phyloP scores from a whole-genome alignment of 1,284 basidiomycete species.

The Butyriboletus appendiculatus region DNA sequence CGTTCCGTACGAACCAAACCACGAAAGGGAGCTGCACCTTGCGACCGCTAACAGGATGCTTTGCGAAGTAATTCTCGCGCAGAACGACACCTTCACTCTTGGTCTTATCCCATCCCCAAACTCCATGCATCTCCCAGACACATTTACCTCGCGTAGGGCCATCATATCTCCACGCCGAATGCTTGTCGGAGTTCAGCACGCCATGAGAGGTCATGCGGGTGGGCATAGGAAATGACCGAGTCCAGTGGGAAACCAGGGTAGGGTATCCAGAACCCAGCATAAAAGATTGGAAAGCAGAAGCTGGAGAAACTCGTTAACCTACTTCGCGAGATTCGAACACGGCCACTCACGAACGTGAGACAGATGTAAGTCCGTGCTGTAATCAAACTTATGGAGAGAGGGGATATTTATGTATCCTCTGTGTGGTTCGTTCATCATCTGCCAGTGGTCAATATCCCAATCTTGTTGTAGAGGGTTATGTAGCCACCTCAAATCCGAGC shows the following conservation, averaged over 20 bases:
- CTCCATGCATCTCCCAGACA: slow-evolving; percentile 89
- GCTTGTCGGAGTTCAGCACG: slow-evolving; percentile 58
- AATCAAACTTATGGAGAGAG: slow-evolving; percentile 87
- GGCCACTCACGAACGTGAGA: slow-evolving; percentile 70
- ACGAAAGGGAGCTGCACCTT: slow-evolving; percentile 43
- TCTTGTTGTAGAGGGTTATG: neutral
- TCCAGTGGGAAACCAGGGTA: slow-evolving; percentile 72
- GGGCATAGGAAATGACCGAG: slow-evolving; percentile 83
- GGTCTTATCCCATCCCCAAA: slow-evolving; percentile 87
- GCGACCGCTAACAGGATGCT: slow-evolving; percentile 59
- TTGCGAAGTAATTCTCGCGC: slow-evolving; percentile 85
- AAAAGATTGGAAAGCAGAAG: slow-evolving; percentile 84
- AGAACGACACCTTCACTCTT: slow-evolving; percentile 76
- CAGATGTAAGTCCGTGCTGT: slow-evolving; percentile 93
- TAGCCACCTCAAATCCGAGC: slow-evolving; percentile 85
- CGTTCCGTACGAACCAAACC: neutral
- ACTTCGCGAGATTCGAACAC: neutral
- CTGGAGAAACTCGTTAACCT: slow-evolving; percentile 36
- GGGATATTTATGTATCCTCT: slow-evolving; percentile 85
- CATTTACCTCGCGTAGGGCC: slow-evolving; percentile 75
- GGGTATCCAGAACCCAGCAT: slow-evolving; percentile 81
- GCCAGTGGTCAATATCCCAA: slow-evolving; percentile 6
- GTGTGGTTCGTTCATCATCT: slow-evolving; percentile 98
- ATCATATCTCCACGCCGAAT: slow-evolving; percentile 67
- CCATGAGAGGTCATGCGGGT: slow-evolving; percentile 61